Conservation (phyloP, 768 basidiomycete species). For the Tylopilus sp. region DNA sequence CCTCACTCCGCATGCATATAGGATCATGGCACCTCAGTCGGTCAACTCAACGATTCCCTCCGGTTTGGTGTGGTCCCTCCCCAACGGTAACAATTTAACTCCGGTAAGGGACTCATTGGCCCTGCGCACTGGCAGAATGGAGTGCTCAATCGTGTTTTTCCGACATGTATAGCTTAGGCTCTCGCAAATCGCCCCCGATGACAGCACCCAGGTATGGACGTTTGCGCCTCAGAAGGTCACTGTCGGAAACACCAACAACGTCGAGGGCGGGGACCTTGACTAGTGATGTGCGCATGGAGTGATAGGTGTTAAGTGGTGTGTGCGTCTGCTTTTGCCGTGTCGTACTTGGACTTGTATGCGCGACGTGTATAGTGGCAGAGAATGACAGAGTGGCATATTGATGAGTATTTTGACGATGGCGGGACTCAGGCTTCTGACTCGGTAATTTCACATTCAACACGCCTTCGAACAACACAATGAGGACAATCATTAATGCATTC, state of each 20-base stretch:
- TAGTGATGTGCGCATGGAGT: not conserved
- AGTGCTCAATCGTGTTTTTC: not conserved
- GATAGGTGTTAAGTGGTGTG: not conserved
- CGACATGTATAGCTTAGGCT: not conserved
- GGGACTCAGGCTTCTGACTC: no score
- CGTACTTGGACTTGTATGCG: not conserved
- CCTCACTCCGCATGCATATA: not conserved
- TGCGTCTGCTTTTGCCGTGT: not conserved
- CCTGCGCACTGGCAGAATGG: not conserved
- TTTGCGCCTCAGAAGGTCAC: not conserved
- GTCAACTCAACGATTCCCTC: not conserved
- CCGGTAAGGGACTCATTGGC: not conserved
- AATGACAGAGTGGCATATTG: no score
- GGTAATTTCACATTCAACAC: no score
- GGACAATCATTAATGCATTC: no score
- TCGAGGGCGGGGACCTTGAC: not conserved
- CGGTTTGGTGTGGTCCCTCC: not conserved
- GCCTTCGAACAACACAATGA: no score
- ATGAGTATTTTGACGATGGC: no score
- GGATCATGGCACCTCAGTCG: not conserved
- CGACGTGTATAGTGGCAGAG: no score
- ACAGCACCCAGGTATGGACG: not conserved
- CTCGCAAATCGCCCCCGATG: not conserved
- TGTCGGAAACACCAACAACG: not conserved
- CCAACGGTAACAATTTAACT: not conserved